Evolutionary conservation across 129 eudicot genomes (phyloP).

Genomic region (Pseudognaphalium luteoalbum): DNA sequence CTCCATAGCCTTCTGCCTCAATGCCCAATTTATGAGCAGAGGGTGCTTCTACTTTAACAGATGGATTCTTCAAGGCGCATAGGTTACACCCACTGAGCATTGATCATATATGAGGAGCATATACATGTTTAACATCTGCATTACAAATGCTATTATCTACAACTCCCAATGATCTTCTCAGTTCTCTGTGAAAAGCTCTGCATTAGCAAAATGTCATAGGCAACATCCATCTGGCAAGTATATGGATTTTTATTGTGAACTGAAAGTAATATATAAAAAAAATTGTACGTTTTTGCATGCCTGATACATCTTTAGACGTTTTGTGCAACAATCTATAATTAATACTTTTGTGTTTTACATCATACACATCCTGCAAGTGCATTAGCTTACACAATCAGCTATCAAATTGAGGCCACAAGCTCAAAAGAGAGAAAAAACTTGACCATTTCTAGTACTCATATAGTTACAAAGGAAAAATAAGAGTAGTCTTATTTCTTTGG

Average conservation of each 20-base stretch:
- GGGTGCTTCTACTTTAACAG: conserved; percentile 68
- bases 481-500: too few species aligned
- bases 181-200: conserved; percentile 83
- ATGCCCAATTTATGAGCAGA: conserved; percentile 71
- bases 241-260: neutral
- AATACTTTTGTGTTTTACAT: too few species aligned
- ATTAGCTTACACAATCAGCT: too few species aligned
- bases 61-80: conserved; percentile 53
- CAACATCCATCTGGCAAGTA: conserved; percentile 82
- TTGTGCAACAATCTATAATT: too few species aligned
- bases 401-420: too few species aligned
- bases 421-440: too few species aligned
- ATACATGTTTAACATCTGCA: conserved; percentile 88
- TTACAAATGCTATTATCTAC: conserved; percentile 69
- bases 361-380: too few species aligned
- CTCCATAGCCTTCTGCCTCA: conserved; percentile 93
- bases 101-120: conserved; percentile 54
- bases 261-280: neutral
- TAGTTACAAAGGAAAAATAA: too few species aligned
- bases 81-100: conserved; percentile 73
- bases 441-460: too few species aligned
- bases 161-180: conserved; percentile 71
- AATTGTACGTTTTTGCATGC: too few species aligned
- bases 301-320: too few species aligned
- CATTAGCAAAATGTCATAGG: conserved; percentile 91